Evolutionary conservation across 2,329 filamentous ascomycete species (phyloP).

Genomic region (Pseudophaeomoniella oleicola): DNA sequence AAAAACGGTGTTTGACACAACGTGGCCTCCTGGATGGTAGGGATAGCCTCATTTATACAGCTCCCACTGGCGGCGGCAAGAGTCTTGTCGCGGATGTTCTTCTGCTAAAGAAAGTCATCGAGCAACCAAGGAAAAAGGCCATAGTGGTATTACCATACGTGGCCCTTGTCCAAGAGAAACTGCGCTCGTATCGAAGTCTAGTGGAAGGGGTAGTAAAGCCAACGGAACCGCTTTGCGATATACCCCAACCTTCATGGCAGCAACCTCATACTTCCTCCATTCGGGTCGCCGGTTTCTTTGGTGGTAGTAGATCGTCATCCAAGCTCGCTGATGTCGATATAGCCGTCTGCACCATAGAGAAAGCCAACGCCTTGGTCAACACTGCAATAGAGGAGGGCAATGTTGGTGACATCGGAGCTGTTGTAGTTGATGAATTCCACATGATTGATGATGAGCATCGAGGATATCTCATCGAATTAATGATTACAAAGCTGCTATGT

Average conservation of each 20-base stretch:
- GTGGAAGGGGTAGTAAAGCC: constrained; percentile 43
- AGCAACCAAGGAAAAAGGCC: constrained; percentile 49
- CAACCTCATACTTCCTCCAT: constrained; percentile 23
- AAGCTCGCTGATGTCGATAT: constrained; percentile 65
- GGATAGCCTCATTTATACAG: constrained; percentile 63
- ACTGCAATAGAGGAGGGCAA: constrained; percentile 56
- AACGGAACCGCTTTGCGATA: constrained; percentile 15
- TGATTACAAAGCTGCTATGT: constrained; percentile 58
- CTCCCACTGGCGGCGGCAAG: constrained; percentile 62
- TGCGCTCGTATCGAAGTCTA: constrained; percentile 55
- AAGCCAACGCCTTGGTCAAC: constrained; percentile 65
- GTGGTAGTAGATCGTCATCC: constrained; percentile 51
- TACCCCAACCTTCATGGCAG: constrained; percentile 30
- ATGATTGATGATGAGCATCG: constrained; percentile 67
- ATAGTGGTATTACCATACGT: constrained; percentile 64
- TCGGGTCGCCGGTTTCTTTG: constrained; percentile 59
- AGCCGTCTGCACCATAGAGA: constrained; percentile 67
- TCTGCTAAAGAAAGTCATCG: constrained; percentile 57
- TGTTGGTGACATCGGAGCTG: constrained; percentile 47
- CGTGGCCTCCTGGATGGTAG: constrained; percentile 50
- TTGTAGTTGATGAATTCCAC: constrained; percentile 67
- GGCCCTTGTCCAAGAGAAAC: constrained; percentile 65
- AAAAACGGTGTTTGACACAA: constrained; percentile 57
- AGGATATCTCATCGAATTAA: constrained; percentile 60
- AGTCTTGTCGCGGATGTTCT: constrained; percentile 59